Evolutionary conservation across 1,139 yeast genomes (phyloP), one percentile per base, ranked within the genome.

Genomic region (Lodderomyces elongisporus): DNA sequence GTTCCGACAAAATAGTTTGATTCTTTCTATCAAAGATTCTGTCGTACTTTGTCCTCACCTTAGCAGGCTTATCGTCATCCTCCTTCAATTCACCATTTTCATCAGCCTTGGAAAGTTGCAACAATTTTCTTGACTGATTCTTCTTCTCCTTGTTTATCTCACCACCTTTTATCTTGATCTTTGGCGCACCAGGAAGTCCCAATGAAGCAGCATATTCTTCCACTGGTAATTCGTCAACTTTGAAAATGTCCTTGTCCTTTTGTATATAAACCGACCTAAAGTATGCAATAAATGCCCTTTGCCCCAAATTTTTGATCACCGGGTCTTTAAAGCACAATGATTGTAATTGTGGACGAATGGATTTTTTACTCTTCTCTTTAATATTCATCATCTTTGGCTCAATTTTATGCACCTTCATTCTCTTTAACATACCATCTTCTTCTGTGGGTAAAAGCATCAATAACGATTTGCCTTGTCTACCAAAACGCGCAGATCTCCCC

Each of bases 181-280:
- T 81, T 28, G 99, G 99, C 2, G 96, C 96, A 37, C 97, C 96
- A 0, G 97, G 96, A 34, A 91, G 70, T 5, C 99, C 99, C 33
- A 89, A 59, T 9, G 95, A 84, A 37, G 77, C 75, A 3, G 99
- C 97, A 59, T 67, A 88, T 37, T 76, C 82, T 43, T 89, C 96
- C 4, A 82, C 66, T 2, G 96, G 94, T 12, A 91, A 56, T 28
- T 77, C 76, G 10, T 80, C 85, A 22, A 88, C 72, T 47, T 78
- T 74, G 59, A 91, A 91, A 8, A 89, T 79, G 33, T 80, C 85
- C 55, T 87, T 88, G 52, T 91, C 95, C 52, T 82, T 79, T 58
- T 89, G 97, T 30, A 91, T 68, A 50, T 82, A 80, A 7, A 93
- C 74, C 2, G 96, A 85, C 45, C 87, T 73, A 54, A 81, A 80